Percentiles rank a stretch among this genome's conserved stretches.
Conservation (phyloP, 495 filamentous ascomycete genomes). For the Neurospora hispaniola region DNA sequence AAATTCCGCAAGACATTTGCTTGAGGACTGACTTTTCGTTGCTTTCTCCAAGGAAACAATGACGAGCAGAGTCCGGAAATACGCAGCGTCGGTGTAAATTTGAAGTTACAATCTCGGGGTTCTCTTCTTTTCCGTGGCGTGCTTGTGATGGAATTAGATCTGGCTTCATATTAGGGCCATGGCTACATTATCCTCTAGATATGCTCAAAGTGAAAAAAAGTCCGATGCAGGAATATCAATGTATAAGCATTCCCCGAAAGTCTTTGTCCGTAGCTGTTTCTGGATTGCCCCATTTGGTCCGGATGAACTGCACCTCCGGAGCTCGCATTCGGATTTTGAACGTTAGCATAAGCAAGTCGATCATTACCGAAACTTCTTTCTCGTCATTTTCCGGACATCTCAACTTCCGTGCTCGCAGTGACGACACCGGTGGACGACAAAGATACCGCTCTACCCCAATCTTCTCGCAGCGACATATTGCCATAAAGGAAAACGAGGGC, state of each 20-base stretch:
- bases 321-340: background rate
- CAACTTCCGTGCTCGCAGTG: background rate
- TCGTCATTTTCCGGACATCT: background rate
- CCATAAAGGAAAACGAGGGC: background rate
- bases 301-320: background rate
- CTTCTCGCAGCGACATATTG: background rate
- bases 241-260: background rate
- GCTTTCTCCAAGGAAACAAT: background rate
- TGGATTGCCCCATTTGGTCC: background rate
- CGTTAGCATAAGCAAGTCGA: background rate
- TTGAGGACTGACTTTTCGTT: background rate
- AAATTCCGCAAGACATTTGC: constrained; percentile 55
- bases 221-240: background rate
- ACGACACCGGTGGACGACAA: background rate
- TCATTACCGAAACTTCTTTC: background rate
- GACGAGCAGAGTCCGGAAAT: background rate
- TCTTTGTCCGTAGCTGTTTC: background rate
- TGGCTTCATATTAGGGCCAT: background rate
- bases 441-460: background rate
- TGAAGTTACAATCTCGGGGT: background rate
- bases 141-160: background rate
- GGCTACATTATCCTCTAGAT: background rate
- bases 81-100: background rate
- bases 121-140: background rate
- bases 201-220: background rate